A percentile compares a stretch with the other conserved stretches of the same genome.
phyloP scores from a whole-genome alignment of 495 filamentous ascomycete species.

The Penicillium paxilli region DNA sequence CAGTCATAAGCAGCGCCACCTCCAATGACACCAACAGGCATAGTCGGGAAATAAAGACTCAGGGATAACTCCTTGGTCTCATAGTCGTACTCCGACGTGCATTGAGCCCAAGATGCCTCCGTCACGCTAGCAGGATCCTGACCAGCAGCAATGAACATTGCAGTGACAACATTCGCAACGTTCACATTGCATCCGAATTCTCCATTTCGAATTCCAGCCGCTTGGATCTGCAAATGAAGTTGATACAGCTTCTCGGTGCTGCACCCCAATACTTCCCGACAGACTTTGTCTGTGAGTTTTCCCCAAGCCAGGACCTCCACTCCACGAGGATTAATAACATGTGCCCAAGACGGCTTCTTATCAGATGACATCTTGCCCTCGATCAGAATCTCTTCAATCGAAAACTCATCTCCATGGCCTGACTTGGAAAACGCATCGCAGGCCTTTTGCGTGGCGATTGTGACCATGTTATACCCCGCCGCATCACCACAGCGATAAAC shows the following conservation, averaged over 20 bases:
- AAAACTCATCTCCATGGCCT: neutral
- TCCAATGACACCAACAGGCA: conserved; percentile 12
- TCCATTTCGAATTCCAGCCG: conserved; percentile 11
- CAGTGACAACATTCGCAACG: conserved; percentile 10
- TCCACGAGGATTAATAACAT: conserved; percentile 10
- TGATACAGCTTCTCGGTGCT: conserved; percentile 4
- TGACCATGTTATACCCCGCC: conserved; percentile 18
- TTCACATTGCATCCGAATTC: conserved; percentile 12
- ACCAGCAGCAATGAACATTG: conserved; percentile 15
- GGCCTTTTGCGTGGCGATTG: conserved; percentile 10
- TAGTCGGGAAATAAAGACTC: conserved; percentile 9
- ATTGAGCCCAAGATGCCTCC: conserved; percentile 16
- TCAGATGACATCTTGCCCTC: conserved; percentile 12
- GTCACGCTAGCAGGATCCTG: conserved; percentile 11
- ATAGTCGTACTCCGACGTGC: conserved; percentile 3
- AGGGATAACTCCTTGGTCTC: conserved; percentile 3
- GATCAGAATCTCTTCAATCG: neutral
- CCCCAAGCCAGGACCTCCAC: conserved; percentile 15
- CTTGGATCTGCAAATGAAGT: neutral
- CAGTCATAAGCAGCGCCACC: conserved; percentile 10
- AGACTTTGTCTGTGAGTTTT: conserved; percentile 5
- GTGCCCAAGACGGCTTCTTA: conserved; percentile 13
- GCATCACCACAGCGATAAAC: conserved; percentile 14
- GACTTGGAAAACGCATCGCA: conserved; percentile 6
- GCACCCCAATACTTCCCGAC: conserved; percentile 1